These are phyloP conservation scores for Pisolithus albus DNA, from an alignment of 768 basidiomycete species.

Conservation along the genomic window DNA sequence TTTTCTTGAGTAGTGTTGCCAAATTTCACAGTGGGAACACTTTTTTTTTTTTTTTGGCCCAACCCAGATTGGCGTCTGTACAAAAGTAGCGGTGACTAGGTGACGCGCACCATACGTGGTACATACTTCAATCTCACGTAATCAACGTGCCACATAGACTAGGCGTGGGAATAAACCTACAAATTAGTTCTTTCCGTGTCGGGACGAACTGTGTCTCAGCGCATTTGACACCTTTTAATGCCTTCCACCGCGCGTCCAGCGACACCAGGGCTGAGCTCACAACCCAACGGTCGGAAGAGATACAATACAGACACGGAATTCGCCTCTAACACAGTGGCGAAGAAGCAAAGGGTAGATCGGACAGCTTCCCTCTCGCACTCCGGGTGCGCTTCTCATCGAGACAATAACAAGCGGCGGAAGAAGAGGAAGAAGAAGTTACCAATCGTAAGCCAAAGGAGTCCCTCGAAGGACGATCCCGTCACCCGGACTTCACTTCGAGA, in stretches of 20 bases:
- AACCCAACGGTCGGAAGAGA: not conserved
- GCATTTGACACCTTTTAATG: slow-evolving; percentile 11
- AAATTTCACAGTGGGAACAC: too few relatives aligned
- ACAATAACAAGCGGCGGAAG: slow-evolving; percentile 19
- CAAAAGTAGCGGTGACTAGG: too few relatives aligned
- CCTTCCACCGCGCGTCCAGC: slow-evolving; percentile 19
- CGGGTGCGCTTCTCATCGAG: slow-evolving; percentile 17
- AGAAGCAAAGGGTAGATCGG: slow-evolving; percentile 19
- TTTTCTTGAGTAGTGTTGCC: too few relatives aligned
- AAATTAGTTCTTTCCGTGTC: too few relatives aligned
- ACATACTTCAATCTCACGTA: too few relatives aligned
- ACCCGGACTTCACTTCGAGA: slow-evolving; percentile 6
- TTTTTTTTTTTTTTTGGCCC: too few relatives aligned
- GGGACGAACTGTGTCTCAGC: too few relatives aligned
- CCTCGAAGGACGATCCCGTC: slow-evolving; percentile 8
- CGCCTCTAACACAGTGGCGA: slow-evolving; percentile 10
- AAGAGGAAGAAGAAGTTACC: slow-evolving; percentile 25
- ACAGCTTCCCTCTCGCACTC: slow-evolving; percentile 10
- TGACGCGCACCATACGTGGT: too few relatives aligned
- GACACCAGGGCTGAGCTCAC: slow-evolving; percentile 11
- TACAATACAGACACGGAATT: slow-evolving; percentile 16
- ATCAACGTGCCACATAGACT: not conserved
- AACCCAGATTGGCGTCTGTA: too few relatives aligned
- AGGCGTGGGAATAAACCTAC: not conserved
- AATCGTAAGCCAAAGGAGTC: slow-evolving; percentile 8